phyloP scores from a whole-genome alignment of 2,329 filamentous ascomycete genomes.

The Arthrobotrys sphaeroides region DNA sequence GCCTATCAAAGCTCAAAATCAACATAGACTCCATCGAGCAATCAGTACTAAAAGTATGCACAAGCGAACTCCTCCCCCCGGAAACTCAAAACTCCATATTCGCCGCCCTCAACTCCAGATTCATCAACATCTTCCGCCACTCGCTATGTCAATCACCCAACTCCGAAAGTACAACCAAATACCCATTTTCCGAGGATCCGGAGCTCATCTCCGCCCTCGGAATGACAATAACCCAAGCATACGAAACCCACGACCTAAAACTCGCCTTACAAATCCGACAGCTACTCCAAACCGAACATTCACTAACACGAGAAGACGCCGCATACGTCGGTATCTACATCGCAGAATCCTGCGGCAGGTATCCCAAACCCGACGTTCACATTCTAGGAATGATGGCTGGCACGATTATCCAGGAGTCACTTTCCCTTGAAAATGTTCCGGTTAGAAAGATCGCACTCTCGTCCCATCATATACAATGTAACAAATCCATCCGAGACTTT shows the following conservation, averaged over 20 bases:
- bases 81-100: neutral
- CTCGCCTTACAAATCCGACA: neutral
- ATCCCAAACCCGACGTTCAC: neutral
- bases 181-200: neutral
- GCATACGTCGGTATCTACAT: neutral
- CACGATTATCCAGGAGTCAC: neutral
- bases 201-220: neutral
- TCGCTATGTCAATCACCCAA: neutral
- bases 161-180: neutral
- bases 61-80: neutral
- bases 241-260: neutral
- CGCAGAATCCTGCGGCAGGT: neutral
- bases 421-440: neutral
- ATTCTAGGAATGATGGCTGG: neutral
- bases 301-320: neutral
- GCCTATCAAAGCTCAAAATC: neutral
- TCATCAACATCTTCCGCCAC: neutral
- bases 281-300: neutral
- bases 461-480: neutral
- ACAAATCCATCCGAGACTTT: neutral
- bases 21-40: neutral
- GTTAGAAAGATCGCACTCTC: neutral
- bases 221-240: neutral
- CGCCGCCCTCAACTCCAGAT: neutral
- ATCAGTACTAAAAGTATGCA: neutral